These are phyloP conservation scores for Claviceps capensis DNA, from an alignment of 2,329 filamentous ascomycete genomes.

Conservation along the genomic window DNA sequence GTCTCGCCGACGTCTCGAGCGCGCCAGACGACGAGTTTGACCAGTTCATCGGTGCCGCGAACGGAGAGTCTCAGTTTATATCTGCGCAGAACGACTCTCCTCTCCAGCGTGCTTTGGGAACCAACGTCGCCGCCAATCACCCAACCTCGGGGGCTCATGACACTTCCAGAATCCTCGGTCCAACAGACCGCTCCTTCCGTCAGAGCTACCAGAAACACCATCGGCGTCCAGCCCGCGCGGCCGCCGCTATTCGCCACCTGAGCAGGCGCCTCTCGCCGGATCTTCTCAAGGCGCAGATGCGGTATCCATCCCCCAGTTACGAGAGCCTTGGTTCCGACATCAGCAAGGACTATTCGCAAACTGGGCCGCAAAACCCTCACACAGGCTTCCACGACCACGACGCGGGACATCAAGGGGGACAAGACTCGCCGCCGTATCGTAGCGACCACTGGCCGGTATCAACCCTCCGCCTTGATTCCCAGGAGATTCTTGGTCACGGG, in stretches of 20 bases:
- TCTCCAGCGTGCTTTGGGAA: background rate
- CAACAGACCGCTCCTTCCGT: slow-evolving; percentile 6
- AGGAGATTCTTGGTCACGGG: slow-evolving; percentile 5
- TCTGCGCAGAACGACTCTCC: background rate
- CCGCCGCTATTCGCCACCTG: slow-evolving; percentile 13
- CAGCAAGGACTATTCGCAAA: background rate
- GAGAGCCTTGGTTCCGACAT: slow-evolving; percentile 18
- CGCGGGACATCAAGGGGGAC: background rate
- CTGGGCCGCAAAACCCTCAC: background rate
- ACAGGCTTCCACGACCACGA: background rate
- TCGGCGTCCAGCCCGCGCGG: slow-evolving; percentile 9
- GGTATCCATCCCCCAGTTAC: slow-evolving; percentile 16
- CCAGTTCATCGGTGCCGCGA: slow-evolving; percentile 2
- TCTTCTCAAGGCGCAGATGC: background rate
- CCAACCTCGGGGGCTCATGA: background rate
- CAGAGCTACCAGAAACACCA: slow-evolving; percentile 10
- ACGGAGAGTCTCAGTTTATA: background rate
- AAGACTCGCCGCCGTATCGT: background rate
- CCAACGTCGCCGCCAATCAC: background rate
- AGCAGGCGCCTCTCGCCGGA: slow-evolving; percentile 14
- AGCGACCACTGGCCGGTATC: background rate
- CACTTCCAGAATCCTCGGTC: too few relatives aligned
- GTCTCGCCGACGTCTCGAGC: slow-evolving; percentile 32
- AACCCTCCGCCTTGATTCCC: slow-evolving; percentile 1
- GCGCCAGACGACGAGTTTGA: slow-evolving; percentile 9